phyloP scores from a whole-genome alignment of 106 monocot genomes.

The Xerophyta viscosa region DNA sequence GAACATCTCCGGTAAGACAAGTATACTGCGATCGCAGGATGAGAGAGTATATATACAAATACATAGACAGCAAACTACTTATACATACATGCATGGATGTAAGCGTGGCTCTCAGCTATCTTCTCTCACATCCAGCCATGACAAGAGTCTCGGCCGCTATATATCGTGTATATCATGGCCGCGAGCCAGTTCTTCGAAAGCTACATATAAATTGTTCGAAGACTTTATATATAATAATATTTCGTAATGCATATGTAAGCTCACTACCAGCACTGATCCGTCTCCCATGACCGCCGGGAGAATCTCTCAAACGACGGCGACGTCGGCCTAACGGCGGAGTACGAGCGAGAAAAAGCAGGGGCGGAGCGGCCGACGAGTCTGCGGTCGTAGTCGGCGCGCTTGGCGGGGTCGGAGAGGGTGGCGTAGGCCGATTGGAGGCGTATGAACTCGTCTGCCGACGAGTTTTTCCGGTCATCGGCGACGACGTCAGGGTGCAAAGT shows the following conservation, averaged over 20 bases:
- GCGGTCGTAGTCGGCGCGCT: conserved; percentile 26
- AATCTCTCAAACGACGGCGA: background rate
- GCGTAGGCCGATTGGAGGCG: conserved; percentile 23
- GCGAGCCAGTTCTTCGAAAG: too few relatives aligned
- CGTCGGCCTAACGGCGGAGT: background rate
- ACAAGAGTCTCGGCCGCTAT: too few relatives aligned
- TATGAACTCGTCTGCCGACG: conserved; percentile 23
- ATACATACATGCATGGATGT: too few relatives aligned
- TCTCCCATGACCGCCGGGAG: conserved; percentile 22
- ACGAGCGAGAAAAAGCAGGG: background rate
- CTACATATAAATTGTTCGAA: too few relatives aligned
- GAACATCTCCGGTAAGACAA: too few relatives aligned
- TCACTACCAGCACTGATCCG: conserved; percentile 25
- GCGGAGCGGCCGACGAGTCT: conserved; percentile 2
- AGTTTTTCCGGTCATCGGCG: conserved; percentile 8
- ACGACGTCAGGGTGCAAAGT: conserved; percentile 31
- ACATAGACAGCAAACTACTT: too few relatives aligned
- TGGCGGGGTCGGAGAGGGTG: conserved; percentile 24
- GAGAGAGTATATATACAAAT: too few relatives aligned
- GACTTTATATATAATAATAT: too few relatives aligned
- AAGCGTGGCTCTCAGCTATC: too few relatives aligned
- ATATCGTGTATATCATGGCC: too few relatives aligned
- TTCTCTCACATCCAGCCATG: too few relatives aligned
- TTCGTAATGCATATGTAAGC: background rate
- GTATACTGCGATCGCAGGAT: too few relatives aligned